A percentile compares a stretch with the other conserved stretches of the same genome.
These are phyloP conservation scores for Prorocentrum cordatum DNA, from an alignment of 169 alveolate genomes.

Conservation along the genomic window DNA sequence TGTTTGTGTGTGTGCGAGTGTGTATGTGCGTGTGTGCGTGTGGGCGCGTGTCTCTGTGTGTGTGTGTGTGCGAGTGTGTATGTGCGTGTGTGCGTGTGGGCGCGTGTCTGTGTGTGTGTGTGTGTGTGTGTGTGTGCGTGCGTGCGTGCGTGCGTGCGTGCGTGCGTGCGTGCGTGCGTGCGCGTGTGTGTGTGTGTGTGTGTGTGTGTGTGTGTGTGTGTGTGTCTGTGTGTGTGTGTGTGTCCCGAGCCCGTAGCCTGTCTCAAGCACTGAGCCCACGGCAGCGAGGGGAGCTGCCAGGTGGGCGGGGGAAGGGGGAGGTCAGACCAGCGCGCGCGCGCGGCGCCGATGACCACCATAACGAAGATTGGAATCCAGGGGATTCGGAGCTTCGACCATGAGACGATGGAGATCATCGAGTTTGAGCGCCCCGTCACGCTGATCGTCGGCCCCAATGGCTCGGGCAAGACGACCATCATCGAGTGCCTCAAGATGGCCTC, in stretches of 20 bases:
- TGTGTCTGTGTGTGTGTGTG: neutral
- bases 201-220: neutral
- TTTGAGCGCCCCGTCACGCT: slow-evolving; percentile 93
- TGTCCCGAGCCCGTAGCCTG: neutral
- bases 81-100: neutral
- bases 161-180: neutral
- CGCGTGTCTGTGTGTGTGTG: neutral
- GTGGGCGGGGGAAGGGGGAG: neutral
- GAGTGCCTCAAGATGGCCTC: slow-evolving; percentile 87
- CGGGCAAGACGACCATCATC: slow-evolving; percentile 96
- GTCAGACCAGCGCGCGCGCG: neutral
- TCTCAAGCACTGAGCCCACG: neutral
- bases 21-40: neutral
- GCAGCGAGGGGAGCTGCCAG: neutral
- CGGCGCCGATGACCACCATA: slow-evolving; percentile 74
- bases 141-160: neutral
- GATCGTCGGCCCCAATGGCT: slow-evolving; percentile 97
- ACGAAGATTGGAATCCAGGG: slow-evolving; percentile 93
- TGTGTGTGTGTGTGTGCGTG: neutral
- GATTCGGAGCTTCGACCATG: slow-evolving; percentile 91
- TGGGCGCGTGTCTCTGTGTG: neutral
- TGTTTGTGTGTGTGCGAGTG: neutral
- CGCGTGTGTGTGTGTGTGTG: neutral
- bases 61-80: neutral
- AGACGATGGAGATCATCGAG: slow-evolving; percentile 83